Percentiles rank a stretch among this genome's conserved stretches.
Conservation (phyloP, 768 basidiomycete species). For the Mycena latifolia region DNA sequence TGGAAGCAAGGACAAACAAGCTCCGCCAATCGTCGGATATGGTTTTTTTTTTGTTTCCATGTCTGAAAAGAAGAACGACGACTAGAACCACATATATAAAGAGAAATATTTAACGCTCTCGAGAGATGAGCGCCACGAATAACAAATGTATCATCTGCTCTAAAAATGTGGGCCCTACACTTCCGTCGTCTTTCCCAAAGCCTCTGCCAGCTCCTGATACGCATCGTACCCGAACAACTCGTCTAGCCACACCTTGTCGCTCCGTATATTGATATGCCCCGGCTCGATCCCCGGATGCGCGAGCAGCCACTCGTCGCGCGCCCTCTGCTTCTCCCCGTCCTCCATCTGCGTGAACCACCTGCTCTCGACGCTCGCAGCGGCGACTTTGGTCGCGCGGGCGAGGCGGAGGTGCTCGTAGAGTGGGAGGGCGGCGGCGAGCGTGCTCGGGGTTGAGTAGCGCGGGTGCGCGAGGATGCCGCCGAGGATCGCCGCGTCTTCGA, state of each 20-base stretch:
- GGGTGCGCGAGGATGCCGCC: conserved; percentile 26
- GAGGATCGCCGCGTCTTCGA: conserved; percentile 39
- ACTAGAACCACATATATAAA: too few species aligned
- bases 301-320: conserved; percentile 20
- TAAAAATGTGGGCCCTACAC: too few species aligned
- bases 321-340: conserved; percentile 22
- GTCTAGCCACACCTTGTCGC: conserved; percentile 30
- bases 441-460: conserved; percentile 17
- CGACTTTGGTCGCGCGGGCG: conserved; percentile 22
- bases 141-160: too few species aligned
- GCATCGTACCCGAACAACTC: conserved; percentile 36
- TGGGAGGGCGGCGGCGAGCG: conserved; percentile 13
- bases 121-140: too few species aligned
- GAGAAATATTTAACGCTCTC: too few species aligned
- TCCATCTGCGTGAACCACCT: conserved; percentile 32
- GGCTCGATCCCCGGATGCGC: conserved; percentile 23
- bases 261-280: conserved; percentile 17
- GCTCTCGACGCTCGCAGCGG: conserved; percentile 20
- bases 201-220: too few species aligned
- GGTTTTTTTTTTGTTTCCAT: too few species aligned
- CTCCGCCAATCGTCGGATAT: too few species aligned
- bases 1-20: too few species aligned
- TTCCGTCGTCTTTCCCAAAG: conserved; percentile 12
- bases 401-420: conserved; percentile 26
- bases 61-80: too few species aligned